A percentile compares a stretch with the other conserved stretches of the same genome.
These are phyloP conservation scores for Leishmania braziliensis DNA, from an alignment of 208 protist species.

Conservation along the genomic window DNA sequence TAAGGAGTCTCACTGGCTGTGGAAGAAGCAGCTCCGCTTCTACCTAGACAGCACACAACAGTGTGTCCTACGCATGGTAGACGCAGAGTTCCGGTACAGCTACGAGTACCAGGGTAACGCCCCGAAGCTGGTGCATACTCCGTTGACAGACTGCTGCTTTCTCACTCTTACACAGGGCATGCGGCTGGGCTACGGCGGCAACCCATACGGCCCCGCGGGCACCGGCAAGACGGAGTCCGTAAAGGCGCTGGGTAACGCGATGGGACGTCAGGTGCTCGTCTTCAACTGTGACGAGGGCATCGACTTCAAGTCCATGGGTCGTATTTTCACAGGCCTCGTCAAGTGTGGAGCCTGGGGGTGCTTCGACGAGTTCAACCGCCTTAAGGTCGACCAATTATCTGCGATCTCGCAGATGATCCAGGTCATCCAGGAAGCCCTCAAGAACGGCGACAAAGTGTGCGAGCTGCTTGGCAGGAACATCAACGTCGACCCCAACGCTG, in stretches of 20 bases:
- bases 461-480: slow-evolving; percentile 93
- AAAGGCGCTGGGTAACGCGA: slow-evolving; percentile 97
- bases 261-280: slow-evolving; percentile 98
- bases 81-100: slow-evolving; percentile 96
- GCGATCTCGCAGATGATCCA: slow-evolving; percentile 99
- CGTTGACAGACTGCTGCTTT: slow-evolving; percentile 98
- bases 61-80: slow-evolving; percentile 94
- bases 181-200: slow-evolving; percentile 98
- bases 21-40: slow-evolving; percentile 98
- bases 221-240: slow-evolving; percentile 99
- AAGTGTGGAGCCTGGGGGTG: slow-evolving; percentile 99
- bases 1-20: slow-evolving; percentile 93
- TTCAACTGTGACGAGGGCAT: slow-evolving; percentile 99
- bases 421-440: slow-evolving; percentile 97
- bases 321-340: slow-evolving; percentile 99
- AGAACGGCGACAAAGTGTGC: slow-evolving; percentile 84
- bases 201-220: slow-evolving; percentile 98
- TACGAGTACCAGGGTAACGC: slow-evolving; percentile 99
- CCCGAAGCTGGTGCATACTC: slow-evolving; percentile 98
- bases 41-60: slow-evolving; percentile 73
- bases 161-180: slow-evolving; percentile 98
- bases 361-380: slow-evolving; percentile 99
- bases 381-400: slow-evolving; percentile 98
- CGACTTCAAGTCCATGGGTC: slow-evolving; percentile 98
- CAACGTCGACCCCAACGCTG: slow-evolving; percentile 95